Base-by-base conservation (phyloP, 768 basidiomycete genomes). In the Collybia mongolica region DNA sequence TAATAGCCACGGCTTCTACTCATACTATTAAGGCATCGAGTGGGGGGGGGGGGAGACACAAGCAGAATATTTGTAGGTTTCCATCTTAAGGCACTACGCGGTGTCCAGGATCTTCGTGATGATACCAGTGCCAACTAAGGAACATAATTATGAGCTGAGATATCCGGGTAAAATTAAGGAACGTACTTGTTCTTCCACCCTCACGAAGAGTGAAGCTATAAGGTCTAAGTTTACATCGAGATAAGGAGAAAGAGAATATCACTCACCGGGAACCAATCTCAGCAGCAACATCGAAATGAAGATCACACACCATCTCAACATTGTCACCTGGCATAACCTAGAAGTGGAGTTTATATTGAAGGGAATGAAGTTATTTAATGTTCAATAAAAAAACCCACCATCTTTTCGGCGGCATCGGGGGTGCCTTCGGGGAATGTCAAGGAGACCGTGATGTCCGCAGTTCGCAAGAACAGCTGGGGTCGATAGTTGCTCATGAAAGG, bases 321-420 rank as follows among this genome's bases (percentile, higher is more conserved):
- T 96, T 96, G 74, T 98, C 96, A 54, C 96, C 96, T 43, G 96
- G 96, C 92, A 97, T 95, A 58, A 98, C 85, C 85, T 90, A 59
- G 39, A 53, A 45, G 6, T 36, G 2, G 14, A 4, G 24, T n/a
- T n/a, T n/a, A 26, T 26, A 26, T 26, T 3, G 7, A 26, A 7
- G 24, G 24, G 24, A 26, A 26, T 26, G 24, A 26, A 7, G 7
- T 26, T n/a, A n/a, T n/a, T n/a, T n/a, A n/a, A n/a, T n/a, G 26
- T 9, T 28, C 9, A 38, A 0, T 15, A 51, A 39, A 17, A 23
- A 22, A 22, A 61, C 72, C 20, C 42, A 86, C 93, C 88, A 96
- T 94, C 71, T 92, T 95, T 61, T 93, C 90, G 47, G 81, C 80
- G 15, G 90, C 82, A 57, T 88, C 86, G 18, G 81, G 70, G 2